These are phyloP conservation scores for Aspergillus flavus DNA, from an alignment of 2,329 filamentous ascomycete genomes.

Conservation along the genomic window DNA sequence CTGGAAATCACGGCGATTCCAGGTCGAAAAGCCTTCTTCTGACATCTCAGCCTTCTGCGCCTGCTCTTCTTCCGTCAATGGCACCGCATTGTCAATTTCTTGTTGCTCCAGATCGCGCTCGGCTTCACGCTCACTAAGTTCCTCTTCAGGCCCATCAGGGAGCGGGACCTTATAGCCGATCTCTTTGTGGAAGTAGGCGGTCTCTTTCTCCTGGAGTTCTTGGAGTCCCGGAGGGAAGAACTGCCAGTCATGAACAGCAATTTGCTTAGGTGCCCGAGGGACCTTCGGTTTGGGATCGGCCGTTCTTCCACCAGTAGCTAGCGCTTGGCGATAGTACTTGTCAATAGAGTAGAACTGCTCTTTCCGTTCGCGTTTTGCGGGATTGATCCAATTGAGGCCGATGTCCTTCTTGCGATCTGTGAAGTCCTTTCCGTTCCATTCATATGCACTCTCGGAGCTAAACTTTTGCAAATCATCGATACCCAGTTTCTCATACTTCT, in stretches of 20 bases:
- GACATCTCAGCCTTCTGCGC: conserved; percentile 83
- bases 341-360: conserved; percentile 98
- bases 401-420: conserved; percentile 90
- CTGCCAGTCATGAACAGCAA: conserved; percentile 91
- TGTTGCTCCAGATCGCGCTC: conserved; percentile 85
- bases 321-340: conserved; percentile 92
- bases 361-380: conserved; percentile 95
- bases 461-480: conserved; percentile 98
- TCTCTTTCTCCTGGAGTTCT: conserved; percentile 94
- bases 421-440: conserved; percentile 98
- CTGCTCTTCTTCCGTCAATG: conserved; percentile 85
- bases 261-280: conserved; percentile 91
- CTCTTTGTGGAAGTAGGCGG: conserved; percentile 92
- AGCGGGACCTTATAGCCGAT: conserved; percentile 93
- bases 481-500: conserved; percentile 94
- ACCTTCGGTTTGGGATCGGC: conserved; percentile 91
- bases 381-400: conserved; percentile 95
- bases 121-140: conserved; percentile 79
- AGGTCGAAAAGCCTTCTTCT: conserved; percentile 83
- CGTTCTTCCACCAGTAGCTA: conserved; percentile 76
- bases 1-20: conserved; percentile 97
- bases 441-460: conserved; percentile 93
- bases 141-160: conserved; percentile 86
- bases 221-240: conserved; percentile 86
- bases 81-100: conserved; percentile 88